Evolutionary conservation across 2,329 filamentous ascomycete species (phyloP).

Genomic region (Botrytis squamosa): DNA sequence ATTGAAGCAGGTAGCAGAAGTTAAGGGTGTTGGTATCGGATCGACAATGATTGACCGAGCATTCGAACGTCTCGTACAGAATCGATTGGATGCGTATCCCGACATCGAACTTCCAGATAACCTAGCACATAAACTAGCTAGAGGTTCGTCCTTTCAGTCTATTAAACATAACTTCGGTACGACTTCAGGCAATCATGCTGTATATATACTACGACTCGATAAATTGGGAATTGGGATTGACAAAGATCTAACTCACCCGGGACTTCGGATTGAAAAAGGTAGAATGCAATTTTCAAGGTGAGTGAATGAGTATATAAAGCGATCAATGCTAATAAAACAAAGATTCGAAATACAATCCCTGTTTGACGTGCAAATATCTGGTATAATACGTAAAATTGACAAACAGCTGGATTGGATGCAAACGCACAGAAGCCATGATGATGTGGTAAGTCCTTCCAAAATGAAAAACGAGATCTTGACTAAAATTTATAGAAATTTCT

Average conservation of each 20-base stretch:
- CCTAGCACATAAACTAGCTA: conserved; percentile 42
- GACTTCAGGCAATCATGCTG: conserved; percentile 43
- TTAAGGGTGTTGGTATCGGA: conserved; percentile 48
- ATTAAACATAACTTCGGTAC: conserved; percentile 47
- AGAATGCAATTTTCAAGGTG: conserved; percentile 15
- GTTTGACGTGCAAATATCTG: conserved; percentile 12
- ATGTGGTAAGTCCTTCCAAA: conserved; percentile 16
- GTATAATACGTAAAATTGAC: conserved; percentile 38
- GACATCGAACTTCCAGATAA: conserved; percentile 41
- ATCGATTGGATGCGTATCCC: conserved; percentile 41
- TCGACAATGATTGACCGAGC: conserved; percentile 47
- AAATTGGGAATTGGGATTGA: conserved; percentile 10
- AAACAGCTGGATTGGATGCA: conserved; percentile 39
- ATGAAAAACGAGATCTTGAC: not conserved
- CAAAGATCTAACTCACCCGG: not conserved
- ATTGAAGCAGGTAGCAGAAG: conserved; percentile 41
- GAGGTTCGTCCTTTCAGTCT: conserved; percentile 44
- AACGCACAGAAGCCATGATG: not conserved
- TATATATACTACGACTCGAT: conserved; percentile 44
- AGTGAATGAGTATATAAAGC: not conserved
- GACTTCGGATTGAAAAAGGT: not conserved
- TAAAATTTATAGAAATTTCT: conserved; percentile 41
- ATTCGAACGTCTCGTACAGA: conserved; percentile 44
- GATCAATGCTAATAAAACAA: not conserved
- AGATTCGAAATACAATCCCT: conserved; percentile 6